Evolutionary conservation across 805 yeast species (phyloP).

Genomic region (Cyberlindnera galapagoensis): DNA sequence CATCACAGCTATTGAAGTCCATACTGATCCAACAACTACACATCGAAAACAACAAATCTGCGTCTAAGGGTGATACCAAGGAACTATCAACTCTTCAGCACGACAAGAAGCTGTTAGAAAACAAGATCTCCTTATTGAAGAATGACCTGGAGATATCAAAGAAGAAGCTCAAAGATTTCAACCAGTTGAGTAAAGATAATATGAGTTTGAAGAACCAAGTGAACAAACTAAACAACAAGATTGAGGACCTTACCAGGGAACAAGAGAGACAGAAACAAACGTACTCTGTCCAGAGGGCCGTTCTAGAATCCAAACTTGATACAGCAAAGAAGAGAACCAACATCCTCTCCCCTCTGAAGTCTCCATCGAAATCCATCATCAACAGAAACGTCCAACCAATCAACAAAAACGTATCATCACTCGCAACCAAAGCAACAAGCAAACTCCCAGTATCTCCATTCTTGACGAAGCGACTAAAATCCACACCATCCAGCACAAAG

Average conservation of each 20-base stretch:
- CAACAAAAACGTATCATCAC: too few relatives aligned
- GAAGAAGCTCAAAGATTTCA: conserved; percentile 16
- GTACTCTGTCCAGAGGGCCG: conserved; percentile 29
- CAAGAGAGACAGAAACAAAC: conserved; percentile 26
- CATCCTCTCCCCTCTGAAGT: conserved; percentile 14
- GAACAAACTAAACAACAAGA: conserved; percentile 26
- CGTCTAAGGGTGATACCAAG: conserved; percentile 20
- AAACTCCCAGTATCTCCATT: conserved; percentile 21
- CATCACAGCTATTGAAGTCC: conserved; percentile 14
- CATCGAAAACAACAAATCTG: conserved; percentile 10
- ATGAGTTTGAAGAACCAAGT: conserved; percentile 29
- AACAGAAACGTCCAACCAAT: too few relatives aligned
- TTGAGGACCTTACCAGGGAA: conserved; percentile 25
- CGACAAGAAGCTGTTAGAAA: conserved; percentile 20
- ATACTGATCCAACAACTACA: conserved; percentile 15
- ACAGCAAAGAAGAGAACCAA: conserved; percentile 28
- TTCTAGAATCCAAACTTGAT: conserved; percentile 29
- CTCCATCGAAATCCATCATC: too few relatives aligned
- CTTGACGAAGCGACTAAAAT: conserved; percentile 10
- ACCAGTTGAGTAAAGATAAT: conserved; percentile 24
- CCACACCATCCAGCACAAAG: conserved; percentile 7
- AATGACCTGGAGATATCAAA: conserved; percentile 22
- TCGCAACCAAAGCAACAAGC: too few relatives aligned
- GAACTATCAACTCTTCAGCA: conserved; percentile 14
- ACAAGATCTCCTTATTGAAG: conserved; percentile 11